Base-by-base conservation (phyloP, 371 early-diverging fungal species). In the Haplosporangium sp. region DNA sequence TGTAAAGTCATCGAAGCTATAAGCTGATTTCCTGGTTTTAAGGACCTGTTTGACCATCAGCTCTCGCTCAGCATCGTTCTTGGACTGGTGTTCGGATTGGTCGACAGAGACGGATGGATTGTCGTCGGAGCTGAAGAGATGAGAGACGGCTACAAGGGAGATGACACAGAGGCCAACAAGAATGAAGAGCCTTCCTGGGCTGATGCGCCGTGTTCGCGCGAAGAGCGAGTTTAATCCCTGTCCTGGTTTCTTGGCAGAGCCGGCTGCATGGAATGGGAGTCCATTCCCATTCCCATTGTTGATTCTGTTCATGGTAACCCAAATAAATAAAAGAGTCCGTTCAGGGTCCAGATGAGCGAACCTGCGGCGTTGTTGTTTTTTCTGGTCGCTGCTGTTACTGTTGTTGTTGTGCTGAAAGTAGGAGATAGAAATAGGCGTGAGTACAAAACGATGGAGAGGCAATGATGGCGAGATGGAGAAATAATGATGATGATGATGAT, bases 1-100 rank as follows among this genome's bases (percentile, higher is more conserved):
- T 23, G 69, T 69, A 55, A 79, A 79, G 53, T 79, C 80, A 5
- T 72, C 65, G 54, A 79, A 79, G 21, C 20, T 47, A 52, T 65
- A 79, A 12, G 69, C 52, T 1, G 69, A 68, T 40, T 65, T 67
- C 20, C 73, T 43, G 18, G 66, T 69, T 14, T 61, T 56, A 11
- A 79, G 56, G 45, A 79, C 58, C 47, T 79, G 66, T 16, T 69
- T 56, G 20, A 79, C 73, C 6, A 61, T 29, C 14, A 57, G 43
- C 42, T 72, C 68, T 20, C 77, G 59, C 20, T 64, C 77, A 12
- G 59, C 16, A 42, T 77, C 72, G 18, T 66, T 48, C 29, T 42
- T 66, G 23, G 62, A 52, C 10, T 62, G 57, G 21, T 64, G 51
- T 20, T 55, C 29, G 23, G 51, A 23, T 29, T 56, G 67, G 37